Percentiles rank a stretch among this genome's conserved stretches.
phyloP scores from a whole-genome alignment of 2,329 filamentous ascomycete genomes.

The Colletotrichum plurivorum region DNA sequence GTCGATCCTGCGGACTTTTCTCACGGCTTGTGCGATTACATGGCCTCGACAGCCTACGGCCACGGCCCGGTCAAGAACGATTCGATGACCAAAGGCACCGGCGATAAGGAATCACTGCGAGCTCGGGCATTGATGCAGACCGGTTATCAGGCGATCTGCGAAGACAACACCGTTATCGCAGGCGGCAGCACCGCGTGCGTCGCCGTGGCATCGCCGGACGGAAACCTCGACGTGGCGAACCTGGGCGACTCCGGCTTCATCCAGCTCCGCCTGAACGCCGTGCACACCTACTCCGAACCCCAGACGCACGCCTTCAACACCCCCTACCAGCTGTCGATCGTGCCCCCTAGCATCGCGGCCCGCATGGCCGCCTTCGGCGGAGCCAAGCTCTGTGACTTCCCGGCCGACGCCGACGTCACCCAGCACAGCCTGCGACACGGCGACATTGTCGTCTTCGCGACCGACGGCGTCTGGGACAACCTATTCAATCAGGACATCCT shows the following conservation, averaged over 20 bases:
- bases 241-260: constrained; percentile 96
- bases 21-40: constrained; percentile 92
- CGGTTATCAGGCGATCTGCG: constrained; percentile 86
- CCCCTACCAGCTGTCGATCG: constrained; percentile 91
- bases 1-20: constrained; percentile 97
- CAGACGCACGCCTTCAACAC: constrained; percentile 99
- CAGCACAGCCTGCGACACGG: constrained; percentile 86
- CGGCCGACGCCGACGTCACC: constrained; percentile 85
- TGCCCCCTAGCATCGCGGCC: constrained; percentile 83
- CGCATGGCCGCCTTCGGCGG: constrained; percentile 90
- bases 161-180: constrained; percentile 79
- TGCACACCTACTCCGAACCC: constrained; percentile 85
- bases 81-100: constrained; percentile 25
- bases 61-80: constrained; percentile 57
- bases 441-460: constrained; percentile 93
- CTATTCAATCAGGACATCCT: constrained; percentile 92
- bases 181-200: constrained; percentile 95
- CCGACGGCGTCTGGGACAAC: constrained; percentile 97
- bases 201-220: constrained; percentile 81
- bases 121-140: constrained; percentile 75
- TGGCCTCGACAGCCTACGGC: constrained; percentile 82
- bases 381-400: constrained; percentile 84
- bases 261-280: constrained; percentile 86
- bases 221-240: constrained; percentile 89
- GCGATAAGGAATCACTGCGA: constrained; percentile 27